Evolutionary conservation across 441 rosid genomes (phyloP).

Genomic region (Cnidoscolus chayamansa): DNA sequence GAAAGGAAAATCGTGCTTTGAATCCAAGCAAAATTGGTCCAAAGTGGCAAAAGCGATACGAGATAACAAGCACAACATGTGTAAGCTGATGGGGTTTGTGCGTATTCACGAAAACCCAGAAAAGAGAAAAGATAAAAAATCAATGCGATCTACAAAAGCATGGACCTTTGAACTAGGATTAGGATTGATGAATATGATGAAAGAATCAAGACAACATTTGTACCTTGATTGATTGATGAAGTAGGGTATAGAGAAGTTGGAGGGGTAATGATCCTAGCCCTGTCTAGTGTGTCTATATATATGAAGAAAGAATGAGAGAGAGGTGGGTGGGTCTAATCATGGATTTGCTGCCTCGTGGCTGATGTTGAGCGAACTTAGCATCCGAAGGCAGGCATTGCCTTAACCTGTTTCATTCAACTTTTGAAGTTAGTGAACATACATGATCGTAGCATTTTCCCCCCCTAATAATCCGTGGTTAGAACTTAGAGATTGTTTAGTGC

Average conservation of each 20-base stretch:
- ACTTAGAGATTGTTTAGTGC: too few relatives aligned
- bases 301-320: background rate
- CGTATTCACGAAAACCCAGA: constrained; percentile 10
- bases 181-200: background rate
- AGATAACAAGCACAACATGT: constrained; percentile 6
- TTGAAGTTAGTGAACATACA: background rate
- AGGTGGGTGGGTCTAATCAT: constrained; percentile 21
- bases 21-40: background rate
- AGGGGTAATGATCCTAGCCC: constrained; percentile 17
- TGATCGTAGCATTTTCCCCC: too few relatives aligned
- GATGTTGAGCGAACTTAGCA: constrained; percentile 21
- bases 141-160: background rate
- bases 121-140: background rate
- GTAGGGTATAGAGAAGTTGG: background rate
- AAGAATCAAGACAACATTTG: background rate
- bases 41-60: background rate
- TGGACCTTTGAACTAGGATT: background rate
- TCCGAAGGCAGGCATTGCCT: background rate
- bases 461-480: too few relatives aligned
- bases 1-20: background rate
- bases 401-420: background rate
- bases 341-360: constrained; percentile 26
- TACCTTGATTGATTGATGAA: constrained; percentile 32
- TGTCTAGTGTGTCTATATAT: background rate
- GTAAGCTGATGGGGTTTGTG: constrained; percentile 4